Percentiles rank a stretch among this genome's conserved stretches.
phyloP scores from a whole-genome alignment of 1,139 yeast genomes.

The Protomyces arabidopsidicola region DNA sequence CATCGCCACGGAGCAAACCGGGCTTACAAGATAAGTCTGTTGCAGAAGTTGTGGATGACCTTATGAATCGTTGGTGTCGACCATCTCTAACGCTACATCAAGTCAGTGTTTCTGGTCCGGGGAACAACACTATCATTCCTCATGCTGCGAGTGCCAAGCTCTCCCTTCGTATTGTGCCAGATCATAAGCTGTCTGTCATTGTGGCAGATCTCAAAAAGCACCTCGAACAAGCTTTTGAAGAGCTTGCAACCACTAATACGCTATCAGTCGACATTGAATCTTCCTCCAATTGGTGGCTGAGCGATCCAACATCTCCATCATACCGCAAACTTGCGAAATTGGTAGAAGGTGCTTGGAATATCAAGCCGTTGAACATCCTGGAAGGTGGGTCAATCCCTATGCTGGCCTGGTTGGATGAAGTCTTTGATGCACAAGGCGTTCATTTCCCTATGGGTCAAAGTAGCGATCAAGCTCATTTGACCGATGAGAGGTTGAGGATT shows the following conservation, averaged over 20 bases:
- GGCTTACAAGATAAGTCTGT: background rate
- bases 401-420: slow-evolving; percentile 74
- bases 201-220: slow-evolving; percentile 50
- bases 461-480: slow-evolving; percentile 88
- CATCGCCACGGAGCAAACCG: background rate
- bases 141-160: slow-evolving; percentile 68
- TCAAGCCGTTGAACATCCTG: slow-evolving; percentile 72
- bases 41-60: slow-evolving; percentile 41
- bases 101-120: slow-evolving; percentile 82
- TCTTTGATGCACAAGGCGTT: slow-evolving; percentile 81
- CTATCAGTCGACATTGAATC: slow-evolving; percentile 51
- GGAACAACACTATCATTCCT: slow-evolving; percentile 85
- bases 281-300: slow-evolving; percentile 95
- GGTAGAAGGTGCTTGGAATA: slow-evolving; percentile 58
- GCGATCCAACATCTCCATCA: slow-evolving; percentile 71
- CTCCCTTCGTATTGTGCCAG: slow-evolving; percentile 85
- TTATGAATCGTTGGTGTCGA: slow-evolving; percentile 82
- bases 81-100: slow-evolving; percentile 91
- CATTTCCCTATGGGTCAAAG: slow-evolving; percentile 97
- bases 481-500: slow-evolving; percentile 77
- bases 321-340: slow-evolving; percentile 62
- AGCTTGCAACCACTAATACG: slow-evolving; percentile 56
- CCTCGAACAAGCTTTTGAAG: slow-evolving; percentile 47
- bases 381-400: slow-evolving; percentile 98
- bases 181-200: slow-evolving; percentile 62